Conservation (phyloP, 345 rosid species). For the Citrus inodora region DNA sequence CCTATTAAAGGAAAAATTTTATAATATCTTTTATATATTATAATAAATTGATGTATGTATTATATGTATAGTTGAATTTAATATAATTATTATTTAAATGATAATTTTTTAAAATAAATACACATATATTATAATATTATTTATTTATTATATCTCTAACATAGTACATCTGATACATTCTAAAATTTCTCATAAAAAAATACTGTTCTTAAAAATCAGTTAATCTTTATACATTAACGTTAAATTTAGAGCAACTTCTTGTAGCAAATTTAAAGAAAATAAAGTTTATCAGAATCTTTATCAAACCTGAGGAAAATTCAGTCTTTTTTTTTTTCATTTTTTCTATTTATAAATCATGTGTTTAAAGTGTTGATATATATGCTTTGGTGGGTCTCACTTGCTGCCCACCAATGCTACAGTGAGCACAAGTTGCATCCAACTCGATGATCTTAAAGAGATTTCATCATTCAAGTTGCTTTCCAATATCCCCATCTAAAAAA, state of each 20-base stretch:
- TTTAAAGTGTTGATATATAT: not conserved
- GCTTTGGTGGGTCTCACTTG: conserved; percentile 14
- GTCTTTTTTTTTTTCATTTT: not conserved
- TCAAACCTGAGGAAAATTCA: not conserved
- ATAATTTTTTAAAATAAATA: too few relatives aligned
- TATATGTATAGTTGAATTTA: rapidly evolving
- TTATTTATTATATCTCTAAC: too few relatives aligned
- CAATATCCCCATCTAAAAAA: not conserved
- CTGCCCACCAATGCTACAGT: conserved; percentile 26
- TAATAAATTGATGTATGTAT: rapidly evolving
- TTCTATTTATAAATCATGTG: not conserved
- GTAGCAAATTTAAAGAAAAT: not conserved
- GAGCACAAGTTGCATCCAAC: conserved; percentile 1
- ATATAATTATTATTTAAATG: too few relatives aligned
- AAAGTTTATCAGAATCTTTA: not conserved
- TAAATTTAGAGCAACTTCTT: too few relatives aligned
- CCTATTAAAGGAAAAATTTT: rapidly evolving
- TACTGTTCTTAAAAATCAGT: rapidly evolving
- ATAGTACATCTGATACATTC: rapidly evolving
- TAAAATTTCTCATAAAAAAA: too few relatives aligned
- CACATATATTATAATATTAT: rapidly evolving
- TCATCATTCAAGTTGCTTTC: conserved; percentile 10
- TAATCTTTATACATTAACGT: too few relatives aligned
- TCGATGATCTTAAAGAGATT: not conserved
- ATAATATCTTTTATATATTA: rapidly evolving